Evolutionary conservation across 1,139 yeast species (phyloP).

Genomic region (Zygoascus hellenicus): DNA sequence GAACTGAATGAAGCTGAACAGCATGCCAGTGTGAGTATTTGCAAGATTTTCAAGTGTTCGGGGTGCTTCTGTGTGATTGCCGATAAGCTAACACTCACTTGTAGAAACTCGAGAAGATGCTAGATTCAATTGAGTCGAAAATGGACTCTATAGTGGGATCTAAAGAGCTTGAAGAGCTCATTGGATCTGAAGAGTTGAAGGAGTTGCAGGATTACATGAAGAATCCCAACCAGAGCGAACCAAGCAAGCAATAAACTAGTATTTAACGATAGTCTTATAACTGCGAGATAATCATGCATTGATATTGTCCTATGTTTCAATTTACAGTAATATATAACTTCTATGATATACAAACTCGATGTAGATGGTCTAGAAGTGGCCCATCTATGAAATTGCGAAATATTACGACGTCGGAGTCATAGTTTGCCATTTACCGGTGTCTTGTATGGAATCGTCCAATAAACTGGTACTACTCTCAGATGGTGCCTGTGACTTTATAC

Average conservation of each 20-base stretch:
- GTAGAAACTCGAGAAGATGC: slow-evolving; percentile 46
- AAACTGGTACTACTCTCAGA: slow-evolving; percentile 15
- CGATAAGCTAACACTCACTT: slow-evolving; percentile 1
- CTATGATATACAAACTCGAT: too few species aligned
- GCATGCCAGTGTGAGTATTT: slow-evolving; percentile 42
- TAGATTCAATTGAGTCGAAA: slow-evolving; percentile 51
- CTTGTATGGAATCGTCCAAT: slow-evolving; percentile 14
- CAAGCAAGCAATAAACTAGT: too few species aligned
- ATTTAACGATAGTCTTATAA: too few species aligned
- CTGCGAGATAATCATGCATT: too few species aligned
- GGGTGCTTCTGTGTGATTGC: background rate
- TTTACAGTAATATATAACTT: too few species aligned
- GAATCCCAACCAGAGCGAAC: background rate
- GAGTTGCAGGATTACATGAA: slow-evolving; percentile 14
- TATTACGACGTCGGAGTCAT: too few species aligned
- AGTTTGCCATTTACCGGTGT: too few species aligned
- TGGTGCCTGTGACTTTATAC: background rate
- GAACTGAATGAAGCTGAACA: slow-evolving; percentile 52
- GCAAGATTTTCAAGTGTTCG: too few species aligned
- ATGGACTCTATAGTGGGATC: slow-evolving; percentile 43
- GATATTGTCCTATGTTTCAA: too few species aligned
- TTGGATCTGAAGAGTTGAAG: slow-evolving; percentile 14
- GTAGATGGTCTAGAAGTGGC: too few species aligned
- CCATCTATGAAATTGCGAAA: too few species aligned
- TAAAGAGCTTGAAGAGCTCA: slow-evolving; percentile 22